These are phyloP conservation scores for Candida jianshihensis DNA, from an alignment of 805 yeast genomes.

Conservation along the genomic window DNA sequence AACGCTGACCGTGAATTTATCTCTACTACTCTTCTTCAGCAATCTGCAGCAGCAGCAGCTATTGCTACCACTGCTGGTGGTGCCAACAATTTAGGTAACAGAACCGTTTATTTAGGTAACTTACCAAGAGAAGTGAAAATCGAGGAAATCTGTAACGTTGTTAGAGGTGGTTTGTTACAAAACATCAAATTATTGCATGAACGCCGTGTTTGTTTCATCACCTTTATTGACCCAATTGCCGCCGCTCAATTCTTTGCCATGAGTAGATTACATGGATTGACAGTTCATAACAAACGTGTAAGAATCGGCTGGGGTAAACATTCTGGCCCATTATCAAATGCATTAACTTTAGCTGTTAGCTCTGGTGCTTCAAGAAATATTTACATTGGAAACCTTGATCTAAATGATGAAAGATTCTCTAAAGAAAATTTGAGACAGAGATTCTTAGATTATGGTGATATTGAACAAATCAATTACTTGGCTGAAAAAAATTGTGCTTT, in stretches of 20 bases:
- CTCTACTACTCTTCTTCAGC: constrained; percentile 78
- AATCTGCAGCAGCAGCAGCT: constrained; percentile 96
- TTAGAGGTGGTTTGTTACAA: constrained; percentile 90
- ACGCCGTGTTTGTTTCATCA: constrained; percentile 87
- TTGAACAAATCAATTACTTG: constrained; percentile 88
- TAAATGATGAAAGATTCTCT: constrained; percentile 30
- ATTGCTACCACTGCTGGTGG: constrained; percentile 95
- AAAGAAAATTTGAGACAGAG: constrained; percentile 60
- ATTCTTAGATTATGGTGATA: constrained; percentile 82
- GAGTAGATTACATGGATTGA: constrained; percentile 84
- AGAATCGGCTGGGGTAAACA: constrained; percentile 98
- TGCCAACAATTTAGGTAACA: constrained; percentile 81
- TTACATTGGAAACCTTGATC: constrained; percentile 70
- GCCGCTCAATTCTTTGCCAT: constrained; percentile 96
- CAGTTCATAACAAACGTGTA: constrained; percentile 78
- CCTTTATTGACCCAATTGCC: constrained; percentile 93
- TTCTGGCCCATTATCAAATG: constrained; percentile 84
- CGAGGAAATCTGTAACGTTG: constrained; percentile 94
- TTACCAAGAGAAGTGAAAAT: constrained; percentile 81
- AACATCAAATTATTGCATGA: constrained; percentile 74
- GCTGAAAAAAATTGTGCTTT: constrained; percentile 34
- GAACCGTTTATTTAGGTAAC: constrained; percentile 89
- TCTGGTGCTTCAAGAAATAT: constrained; percentile 93
- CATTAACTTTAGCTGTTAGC: constrained; percentile 81
- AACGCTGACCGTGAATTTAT: constrained; percentile 53